Evolutionary conservation across 148 eudicot genomes (phyloP).

Genomic region (Rhododendron simsii): DNA sequence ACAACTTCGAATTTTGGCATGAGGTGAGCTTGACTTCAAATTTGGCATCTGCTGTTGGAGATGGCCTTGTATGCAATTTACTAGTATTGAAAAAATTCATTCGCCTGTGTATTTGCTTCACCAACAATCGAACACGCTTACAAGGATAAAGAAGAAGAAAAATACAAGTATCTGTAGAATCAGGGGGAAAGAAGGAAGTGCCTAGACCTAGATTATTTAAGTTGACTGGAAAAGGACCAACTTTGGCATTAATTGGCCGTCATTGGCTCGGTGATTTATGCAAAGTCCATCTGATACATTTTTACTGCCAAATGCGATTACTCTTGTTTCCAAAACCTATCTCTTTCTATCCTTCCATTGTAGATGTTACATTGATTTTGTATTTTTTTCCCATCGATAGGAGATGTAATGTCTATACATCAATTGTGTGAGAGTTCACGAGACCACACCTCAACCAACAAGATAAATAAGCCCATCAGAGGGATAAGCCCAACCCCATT

Average conservation of each 20-base stretch:
- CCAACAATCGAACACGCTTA: not conserved
- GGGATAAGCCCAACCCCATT: too few species aligned
- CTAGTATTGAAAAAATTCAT: not conserved
- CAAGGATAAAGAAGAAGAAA: not conserved
- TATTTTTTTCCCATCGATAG: too few species aligned
- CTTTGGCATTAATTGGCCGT: not conserved
- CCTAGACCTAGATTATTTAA: not conserved
- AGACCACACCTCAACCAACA: too few species aligned
- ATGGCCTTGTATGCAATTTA: not conserved
- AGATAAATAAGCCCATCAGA: too few species aligned
- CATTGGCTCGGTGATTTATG: not conserved
- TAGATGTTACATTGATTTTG: not conserved
- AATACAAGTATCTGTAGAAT: not conserved
- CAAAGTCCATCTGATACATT: not conserved
- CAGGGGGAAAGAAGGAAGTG: not conserved
- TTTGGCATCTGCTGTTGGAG: too few species aligned
- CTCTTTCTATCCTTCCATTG: not conserved
- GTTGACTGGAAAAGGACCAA: not conserved
- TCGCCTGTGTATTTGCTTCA: not conserved
- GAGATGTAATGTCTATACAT: too few species aligned
- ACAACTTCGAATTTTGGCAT: not conserved
- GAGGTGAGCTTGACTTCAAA: too few species aligned
- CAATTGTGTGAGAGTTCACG: too few species aligned
- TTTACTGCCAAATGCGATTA: not conserved
- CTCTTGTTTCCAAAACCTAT: not conserved